Conservation (phyloP, 208 protist genomes). For the Herpetomonas tarakana region DNA sequence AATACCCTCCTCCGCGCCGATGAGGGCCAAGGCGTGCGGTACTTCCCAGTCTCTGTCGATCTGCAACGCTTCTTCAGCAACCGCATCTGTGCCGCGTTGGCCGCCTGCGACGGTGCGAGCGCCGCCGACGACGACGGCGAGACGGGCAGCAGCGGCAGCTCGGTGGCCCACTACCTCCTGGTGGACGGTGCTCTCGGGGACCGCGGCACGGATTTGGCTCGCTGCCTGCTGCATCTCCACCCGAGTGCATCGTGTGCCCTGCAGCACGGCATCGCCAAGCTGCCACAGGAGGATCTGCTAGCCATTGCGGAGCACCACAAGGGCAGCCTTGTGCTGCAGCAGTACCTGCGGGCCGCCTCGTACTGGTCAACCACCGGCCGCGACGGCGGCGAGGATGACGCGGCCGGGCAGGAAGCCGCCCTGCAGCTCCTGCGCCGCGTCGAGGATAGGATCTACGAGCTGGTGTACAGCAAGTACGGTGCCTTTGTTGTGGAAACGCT, state of each 20-base stretch:
- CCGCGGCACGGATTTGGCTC: conserved; percentile 57
- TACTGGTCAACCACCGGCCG: conserved; percentile 12
- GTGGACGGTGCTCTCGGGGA: conserved; percentile 53
- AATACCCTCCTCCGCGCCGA: conserved; percentile 40
- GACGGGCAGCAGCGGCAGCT: conserved; percentile 62
- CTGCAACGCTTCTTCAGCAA: conserved; percentile 48
- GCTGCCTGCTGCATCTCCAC: conserved; percentile 70
- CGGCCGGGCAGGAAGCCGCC: conserved; percentile 15
- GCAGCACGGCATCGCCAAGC: conserved; percentile 63
- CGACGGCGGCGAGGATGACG: conserved; percentile 2
- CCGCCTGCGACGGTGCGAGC: conserved; percentile 30
- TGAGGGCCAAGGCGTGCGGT: conserved; percentile 42
- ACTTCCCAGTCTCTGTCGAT: conserved; percentile 41
- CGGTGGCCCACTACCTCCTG: conserved; percentile 66
- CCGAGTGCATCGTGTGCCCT: conserved; percentile 50
- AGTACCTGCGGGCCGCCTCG: conserved; percentile 53
- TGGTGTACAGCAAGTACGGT: conserved; percentile 62
- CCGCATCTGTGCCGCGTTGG: not conserved
- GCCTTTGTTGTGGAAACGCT: conserved; percentile 75
- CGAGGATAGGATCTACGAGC: conserved; percentile 26
- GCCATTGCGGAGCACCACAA: conserved; percentile 32
- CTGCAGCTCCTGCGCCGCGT: conserved; percentile 62
- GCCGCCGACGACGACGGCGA: conserved; percentile 22
- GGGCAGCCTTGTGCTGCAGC: conserved; percentile 79
- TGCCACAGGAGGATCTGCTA: conserved; percentile 60